Evolutionary conservation across 1,284 basidiomycete genomes (phyloP), one percentile per base, ranked within the genome.

Genomic region (Uromyces viciae-fabae): DNA sequence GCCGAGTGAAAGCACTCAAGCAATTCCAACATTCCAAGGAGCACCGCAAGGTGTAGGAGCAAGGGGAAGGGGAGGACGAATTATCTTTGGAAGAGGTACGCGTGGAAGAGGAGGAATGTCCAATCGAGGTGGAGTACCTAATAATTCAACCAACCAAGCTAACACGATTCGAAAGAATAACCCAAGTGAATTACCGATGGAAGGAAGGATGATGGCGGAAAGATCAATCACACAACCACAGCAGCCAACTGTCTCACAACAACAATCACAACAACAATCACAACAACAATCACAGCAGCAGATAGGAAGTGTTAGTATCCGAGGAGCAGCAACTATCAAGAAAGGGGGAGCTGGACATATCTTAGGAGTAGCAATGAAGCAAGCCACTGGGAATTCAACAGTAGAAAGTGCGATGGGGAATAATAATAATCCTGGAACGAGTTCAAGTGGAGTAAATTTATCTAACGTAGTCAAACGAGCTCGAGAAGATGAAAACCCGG

Each of bases 311-410:
- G 43, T 76, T 1, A 66, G 28, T 19, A 76, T 76, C 25, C 56
- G 60, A 7, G 74, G 74, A 7, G 74, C 74, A 1, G 74, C 74
- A 19, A 56, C 73, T 52, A 68, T 46, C 40, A 76, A 76, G 60
- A 62, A 60, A 28, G 74, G 42, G 2, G 74, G 56, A 25, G 31
- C 31, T 1, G 74, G 74, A 33, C 7, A 22, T 19, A 19, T 76
- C 19, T 33, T 76, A n/a, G 74, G 74, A 11, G 60, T 54, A 46
- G 74, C 74, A 15, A 52, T 76, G 74, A 76, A 76, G n/a, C 54
- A 42, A 46, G 74, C 60, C 17, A 62, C 54, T 5, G 25, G 54
- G 19, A n/a, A n/a, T n/a, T 14, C 25, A 31, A 31, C 43, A 17
- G n/a, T 46, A 19, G 69, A 72, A 7, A 38, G n/a, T 46, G 3